These are phyloP conservation scores for Linnemannia elongata DNA, from an alignment of 192 early-diverging fungal genomes.

Conservation along the genomic window DNA sequence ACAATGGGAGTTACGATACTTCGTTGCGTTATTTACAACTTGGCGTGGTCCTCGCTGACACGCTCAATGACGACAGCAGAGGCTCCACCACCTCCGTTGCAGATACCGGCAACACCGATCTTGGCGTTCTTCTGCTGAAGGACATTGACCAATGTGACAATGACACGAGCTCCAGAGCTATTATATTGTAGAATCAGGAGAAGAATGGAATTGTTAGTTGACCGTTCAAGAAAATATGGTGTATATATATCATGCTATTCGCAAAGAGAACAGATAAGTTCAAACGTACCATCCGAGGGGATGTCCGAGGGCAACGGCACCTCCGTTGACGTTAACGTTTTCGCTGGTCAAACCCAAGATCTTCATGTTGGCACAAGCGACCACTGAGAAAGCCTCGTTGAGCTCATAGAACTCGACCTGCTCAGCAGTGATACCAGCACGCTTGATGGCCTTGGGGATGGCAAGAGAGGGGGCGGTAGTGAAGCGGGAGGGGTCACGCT, in stretches of 20 bases:
- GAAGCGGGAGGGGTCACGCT: conserved; percentile 74
- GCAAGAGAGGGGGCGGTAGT: conserved; percentile 82
- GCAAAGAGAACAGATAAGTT: not conserved
- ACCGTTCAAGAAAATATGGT: not conserved
- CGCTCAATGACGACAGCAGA: conserved; percentile 82
- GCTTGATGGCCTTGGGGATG: conserved; percentile 81
- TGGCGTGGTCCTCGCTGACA: conserved; percentile 49
- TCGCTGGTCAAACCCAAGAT: conserved; percentile 77
- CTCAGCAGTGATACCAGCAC: conserved; percentile 69
- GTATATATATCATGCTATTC: not conserved
- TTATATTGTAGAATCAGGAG: not conserved
- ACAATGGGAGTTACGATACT: not conserved
- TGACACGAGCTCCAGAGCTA: conserved; percentile 88
- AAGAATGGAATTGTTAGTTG: not conserved
- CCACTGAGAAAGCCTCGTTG: conserved; percentile 89
- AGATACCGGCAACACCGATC: conserved; percentile 93
- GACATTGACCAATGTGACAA: conserved; percentile 83
- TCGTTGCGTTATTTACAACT: conserved; percentile 23
- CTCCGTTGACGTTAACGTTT: conserved; percentile 96
- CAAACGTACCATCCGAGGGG: conserved; percentile 87
- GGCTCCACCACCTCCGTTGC: conserved; percentile 97
- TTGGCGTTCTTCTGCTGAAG: conserved; percentile 80
- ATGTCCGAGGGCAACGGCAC: conserved; percentile 97
- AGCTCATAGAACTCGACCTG: conserved; percentile 85
- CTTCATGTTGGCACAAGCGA: conserved; percentile 88